Conservation (phyloP, 164 flowering plant genomes). For the Tinospora cordifolia region DNA sequence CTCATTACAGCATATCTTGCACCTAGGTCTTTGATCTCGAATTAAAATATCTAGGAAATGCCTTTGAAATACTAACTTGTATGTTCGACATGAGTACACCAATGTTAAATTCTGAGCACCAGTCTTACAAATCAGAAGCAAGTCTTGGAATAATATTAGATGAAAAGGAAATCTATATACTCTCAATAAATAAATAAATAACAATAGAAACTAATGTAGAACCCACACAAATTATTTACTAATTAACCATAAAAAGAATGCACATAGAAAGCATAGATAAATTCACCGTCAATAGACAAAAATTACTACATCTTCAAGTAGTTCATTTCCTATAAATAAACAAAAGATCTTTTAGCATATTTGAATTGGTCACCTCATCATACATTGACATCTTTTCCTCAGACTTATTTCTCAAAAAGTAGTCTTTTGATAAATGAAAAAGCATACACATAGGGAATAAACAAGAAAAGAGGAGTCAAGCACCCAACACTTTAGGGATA, state of each 20-base stretch:
- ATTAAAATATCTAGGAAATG: too few species aligned
- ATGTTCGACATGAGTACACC: not conserved
- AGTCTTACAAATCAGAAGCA: not conserved
- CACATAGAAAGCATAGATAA: not conserved
- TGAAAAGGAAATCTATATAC: not conserved
- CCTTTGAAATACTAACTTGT: too few species aligned
- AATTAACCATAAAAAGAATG: not conserved
- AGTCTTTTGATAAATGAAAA: not conserved
- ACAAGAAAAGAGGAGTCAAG: not conserved
- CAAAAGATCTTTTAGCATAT: too few species aligned
- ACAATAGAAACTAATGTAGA: not conserved
- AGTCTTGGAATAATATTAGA: not conserved
- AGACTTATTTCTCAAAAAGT: not conserved
- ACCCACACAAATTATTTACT: not conserved
- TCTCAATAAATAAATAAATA: too few species aligned
- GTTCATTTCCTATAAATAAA: too few species aligned
- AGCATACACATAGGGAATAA: not conserved
- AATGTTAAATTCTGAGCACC: not conserved
- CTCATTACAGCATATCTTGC: too few species aligned
- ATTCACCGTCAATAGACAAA: not conserved
- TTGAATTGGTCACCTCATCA: not conserved
- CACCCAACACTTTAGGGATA: not conserved
- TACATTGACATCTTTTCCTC: not conserved
- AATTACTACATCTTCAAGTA: too few species aligned
- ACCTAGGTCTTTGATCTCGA: too few species aligned